Evolutionary conservation across 768 basidiomycete species (phyloP), one percentile per base, ranked within the genome.

Genomic region (Leccinum olivaceopallidum): DNA sequence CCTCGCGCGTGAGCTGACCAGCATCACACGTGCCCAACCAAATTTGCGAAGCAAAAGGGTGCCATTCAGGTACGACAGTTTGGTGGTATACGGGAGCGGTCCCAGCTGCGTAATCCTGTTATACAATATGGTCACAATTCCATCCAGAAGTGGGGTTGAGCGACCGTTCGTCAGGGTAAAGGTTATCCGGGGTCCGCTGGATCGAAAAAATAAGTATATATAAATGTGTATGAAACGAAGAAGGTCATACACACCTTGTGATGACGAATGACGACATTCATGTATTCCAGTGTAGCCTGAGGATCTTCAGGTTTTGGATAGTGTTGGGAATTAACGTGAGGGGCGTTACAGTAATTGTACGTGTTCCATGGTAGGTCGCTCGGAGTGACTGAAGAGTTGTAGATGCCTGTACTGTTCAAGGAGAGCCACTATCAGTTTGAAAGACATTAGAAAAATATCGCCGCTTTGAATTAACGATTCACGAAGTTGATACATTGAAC

Each of bases 311-410:
- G 80, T 20, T 57, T 32, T 5, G 57, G 48, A 56, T 81, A 83
- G 60, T 81, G 76, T 37, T 64, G 67, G 6, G 71, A 65, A 57
- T 77, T 79, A 60, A 80, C 75, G 56, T 79, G 81, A 0, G 81
- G 79, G 0, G 81, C 81, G 55, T 83, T 83, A 69, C 81, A 83
- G 58, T 81, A 83, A 56, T 82, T 83, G 71, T 83, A 81, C 28
- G 80, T 83, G 68, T 81, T 76, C 81, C 81, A 82, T 0, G 80
- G 77, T 12, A 77, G 65, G 50, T 62, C 37, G 1, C 57, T 57
- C 10, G 81, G 81, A 1, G 81, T 82, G 34, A 68, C 20, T 2
- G 81, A 82, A 6, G 79, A 75, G 51, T 78, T 75, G 66, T 82
- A 82, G 30, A 82, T 68, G 6, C 81, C 80, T n/a, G 62, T 63